Evolutionary conservation across 148 eudicot genomes (phyloP).

Genomic region (Rheum nobile): DNA sequence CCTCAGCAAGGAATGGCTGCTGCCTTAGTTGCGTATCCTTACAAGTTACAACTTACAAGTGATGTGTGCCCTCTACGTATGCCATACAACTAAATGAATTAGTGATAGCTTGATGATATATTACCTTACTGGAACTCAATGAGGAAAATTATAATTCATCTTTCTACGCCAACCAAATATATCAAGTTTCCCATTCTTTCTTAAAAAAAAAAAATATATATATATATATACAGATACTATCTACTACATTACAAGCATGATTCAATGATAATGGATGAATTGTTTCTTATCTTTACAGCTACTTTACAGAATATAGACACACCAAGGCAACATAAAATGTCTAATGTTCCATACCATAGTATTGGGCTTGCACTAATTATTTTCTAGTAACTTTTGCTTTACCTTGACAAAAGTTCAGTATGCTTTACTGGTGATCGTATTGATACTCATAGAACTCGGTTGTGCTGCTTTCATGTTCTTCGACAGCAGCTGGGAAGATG

Average conservation of each 20-base stretch:
- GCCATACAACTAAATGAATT: background rate
- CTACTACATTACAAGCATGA: background rate
- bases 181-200: background rate
- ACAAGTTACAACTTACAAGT: no score
- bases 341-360: background rate
- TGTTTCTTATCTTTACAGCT: background rate
- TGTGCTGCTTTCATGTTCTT: conserved; percentile 79
- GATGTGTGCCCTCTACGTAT: background rate
- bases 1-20: conserved; percentile 72
- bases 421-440: conserved; percentile 56
- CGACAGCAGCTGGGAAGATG: conserved; percentile 72
- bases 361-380: background rate
- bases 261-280: no score
- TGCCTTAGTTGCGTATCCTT: conserved; percentile 89
- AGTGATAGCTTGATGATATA: background rate
- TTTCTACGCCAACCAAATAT: background rate
- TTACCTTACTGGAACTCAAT: background rate
- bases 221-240: background rate
- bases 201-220: background rate
- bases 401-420: conserved; percentile 65
- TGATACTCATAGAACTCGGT: conserved; percentile 75
- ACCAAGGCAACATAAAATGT: background rate
- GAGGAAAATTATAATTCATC: background rate
- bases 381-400: background rate
- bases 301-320: background rate